Evolutionary conservation across 306 rosid species (phyloP), one percentile per base, ranked within the genome.

Genomic region (Quercus dentata): DNA sequence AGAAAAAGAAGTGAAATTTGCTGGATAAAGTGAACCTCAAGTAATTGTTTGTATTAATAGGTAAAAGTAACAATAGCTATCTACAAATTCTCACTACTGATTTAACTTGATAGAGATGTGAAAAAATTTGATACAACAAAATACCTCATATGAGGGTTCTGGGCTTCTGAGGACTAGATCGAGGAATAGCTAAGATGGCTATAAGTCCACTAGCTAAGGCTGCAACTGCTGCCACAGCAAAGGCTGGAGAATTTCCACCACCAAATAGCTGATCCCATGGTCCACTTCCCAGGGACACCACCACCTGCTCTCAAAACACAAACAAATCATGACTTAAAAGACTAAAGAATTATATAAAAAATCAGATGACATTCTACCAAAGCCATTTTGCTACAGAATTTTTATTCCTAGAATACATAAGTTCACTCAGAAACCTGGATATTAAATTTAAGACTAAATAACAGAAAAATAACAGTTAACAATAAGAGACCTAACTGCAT

Each of bases 201-300:
- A 90, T 71, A 73, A 93, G 73, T 86, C 99, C 98, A 85, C 98
- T 87, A 65, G 78, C 90, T 81, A 93, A 89, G 89, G 93, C 94
- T 82, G 99, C 89, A 91, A 80, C 76, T 77, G 93, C 92, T 72
- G 93, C 97, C 82, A 95, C 94, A 46, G 87, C 97, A 75, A 96
- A 90, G 81, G 97, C 98, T 59, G 99, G 98, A 78, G 97, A 52
- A 81, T 96, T 96, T 82, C 98, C 97, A 85, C 99, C 98, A 79
- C 98, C 98, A 87, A 96, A 93, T 86, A 96, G 90, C 83, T 96
- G 97, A 96, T 93, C 97, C 99, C 98, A 96, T 57, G 98, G 99
- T 86, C 99, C 99, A 90, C 98, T 90, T 78, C 97, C 96, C 80
- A 93, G 30, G 56, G 97, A 93, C 78, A 93, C 99, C 82, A 96